Evolutionary conservation across 352 stramenopile genomes (phyloP), one percentile per base, ranked within the genome.

Genomic region (Globisporangium nunn): DNA sequence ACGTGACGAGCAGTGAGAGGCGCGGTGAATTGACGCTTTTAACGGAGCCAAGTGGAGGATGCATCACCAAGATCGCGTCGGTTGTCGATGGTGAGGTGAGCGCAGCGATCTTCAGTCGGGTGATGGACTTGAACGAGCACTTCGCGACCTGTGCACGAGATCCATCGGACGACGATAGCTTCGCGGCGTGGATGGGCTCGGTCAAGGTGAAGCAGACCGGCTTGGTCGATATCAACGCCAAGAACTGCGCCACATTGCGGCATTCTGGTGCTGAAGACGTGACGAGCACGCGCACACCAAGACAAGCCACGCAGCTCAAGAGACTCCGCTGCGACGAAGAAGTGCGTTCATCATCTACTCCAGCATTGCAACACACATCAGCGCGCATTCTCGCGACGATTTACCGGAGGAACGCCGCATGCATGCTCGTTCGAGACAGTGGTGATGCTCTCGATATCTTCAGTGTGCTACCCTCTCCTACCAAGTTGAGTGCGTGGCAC

Each of bases 321-420:
- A 57, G n/a, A 47, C 29, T 62, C 18, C 51, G 35, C 39, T 50
- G 43, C 11, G 51, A 52, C 6, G 58, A 46, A 14, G 7, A 14
- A 10, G 39, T 37, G 10, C 15, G 17, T 12, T 48, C 18, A 12
- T 12, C 40, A 0, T 39, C 52, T 15, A 10, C 10, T 37, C 14
- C 37, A 33, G 17, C 29, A 41, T 18, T 64, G 37, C 28, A 17
- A 2, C 3, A 12, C n/a, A 30, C 45, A 11, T 64, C 58, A 14
- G 12, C 47, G 12, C 18, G 31, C 18, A 29, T 58, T 4, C 29
- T 59, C 37, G 47, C 45, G 40, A 54, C 54, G 8, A 35, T 59
- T 0, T 10, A 56, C 18, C 37, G 58, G 18, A 58, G 54, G 23
- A 64, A 64, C 35, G 58, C 52, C 0, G 48, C 51, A 18, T 45